Base-by-base conservation (phyloP, 257 asterid genomes). In the Pogostemon cablin region DNA sequence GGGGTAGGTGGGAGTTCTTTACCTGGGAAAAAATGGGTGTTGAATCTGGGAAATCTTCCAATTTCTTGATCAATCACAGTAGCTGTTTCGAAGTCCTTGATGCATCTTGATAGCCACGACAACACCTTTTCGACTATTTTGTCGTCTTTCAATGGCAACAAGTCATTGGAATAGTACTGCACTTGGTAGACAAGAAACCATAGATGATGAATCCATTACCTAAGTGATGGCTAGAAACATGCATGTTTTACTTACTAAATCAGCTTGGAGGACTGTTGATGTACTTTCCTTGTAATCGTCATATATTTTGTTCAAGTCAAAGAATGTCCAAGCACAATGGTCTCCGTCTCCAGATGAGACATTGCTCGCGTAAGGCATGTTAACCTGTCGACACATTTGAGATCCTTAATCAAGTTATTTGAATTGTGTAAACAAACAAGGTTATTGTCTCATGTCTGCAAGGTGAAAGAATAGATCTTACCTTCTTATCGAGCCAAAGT, bases 11-110 rank as follows among this genome's bases (percentile, higher is more conserved):
- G 38, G 60, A 52, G 9, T 61, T 25, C 32, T 25, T 62, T 72
- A 85, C 95, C 95, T 76, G 95, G 95, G 67, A 81, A 84, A 54
- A 63, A 86, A 79, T 81, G 95, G 11, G 89, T 68, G 68, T 84
- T 81, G 61, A 79, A 79, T 62, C 82, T 84, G 6, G 95, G 91
- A 73, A 72, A 84, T 67, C 89, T 77, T 61, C 82, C 84, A 9
- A 85, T 82, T 77, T 84, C 91, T 79, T 82, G 83, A 72, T 84
- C 91, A n/a, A 85, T 11, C 60, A 83, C 86, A 0, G 42, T 50
- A 9, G 82, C 89, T 68, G 78, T 73, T 69, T 82, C 87, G 15
- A 86, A 79, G 69, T 69, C 86, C 54, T 82, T 82, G 58, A 80
- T 71, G 73, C 81, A 79, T 47, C 49, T 82, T 61, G 89, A 79